A percentile compares a stretch with the other conserved stretches of the same genome.
These are phyloP conservation scores for Xerocomellus chrysenteron DNA, from an alignment of 768 basidiomycete species.

Conservation along the genomic window DNA sequence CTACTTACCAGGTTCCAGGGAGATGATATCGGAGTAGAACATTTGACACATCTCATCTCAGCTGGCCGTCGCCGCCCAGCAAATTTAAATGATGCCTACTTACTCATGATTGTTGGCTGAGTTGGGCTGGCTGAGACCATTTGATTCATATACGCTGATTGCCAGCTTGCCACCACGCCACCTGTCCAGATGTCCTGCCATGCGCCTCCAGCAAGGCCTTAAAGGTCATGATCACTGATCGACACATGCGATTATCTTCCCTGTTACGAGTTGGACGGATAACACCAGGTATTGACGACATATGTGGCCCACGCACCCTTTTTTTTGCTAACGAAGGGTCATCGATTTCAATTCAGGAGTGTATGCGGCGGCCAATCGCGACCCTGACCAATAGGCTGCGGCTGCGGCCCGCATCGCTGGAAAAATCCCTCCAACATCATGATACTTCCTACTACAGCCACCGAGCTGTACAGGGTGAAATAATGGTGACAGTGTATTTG, in stretches of 20 bases:
- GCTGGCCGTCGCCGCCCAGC: constrained; percentile 16
- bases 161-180: constrained; percentile 23
- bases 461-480: background rate
- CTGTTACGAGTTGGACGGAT: constrained; percentile 6
- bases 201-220: constrained; percentile 21
- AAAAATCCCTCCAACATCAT: background rate
- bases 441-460: background rate
- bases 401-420: background rate
- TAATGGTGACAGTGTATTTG: constrained; percentile 21
- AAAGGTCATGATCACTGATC: constrained; percentile 7
- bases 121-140: constrained; percentile 8
- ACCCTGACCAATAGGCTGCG: constrained; percentile 13
- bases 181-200: constrained; percentile 17
- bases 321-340: background rate
- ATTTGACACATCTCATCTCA: constrained; percentile 22
- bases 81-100: constrained; percentile 8
- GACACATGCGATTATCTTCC: constrained; percentile 10
- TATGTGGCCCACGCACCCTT: constrained; percentile 17
- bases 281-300: constrained; percentile 15
- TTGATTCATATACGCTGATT: constrained; percentile 21
- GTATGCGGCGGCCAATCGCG: background rate
- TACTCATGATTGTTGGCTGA: constrained; percentile 2
- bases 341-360: constrained; percentile 9
- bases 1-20: background rate
- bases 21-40: constrained; percentile 11